phyloP scores from a whole-genome alignment of 2,329 filamentous ascomycete genomes.

The Magnaporthales sp. region DNA sequence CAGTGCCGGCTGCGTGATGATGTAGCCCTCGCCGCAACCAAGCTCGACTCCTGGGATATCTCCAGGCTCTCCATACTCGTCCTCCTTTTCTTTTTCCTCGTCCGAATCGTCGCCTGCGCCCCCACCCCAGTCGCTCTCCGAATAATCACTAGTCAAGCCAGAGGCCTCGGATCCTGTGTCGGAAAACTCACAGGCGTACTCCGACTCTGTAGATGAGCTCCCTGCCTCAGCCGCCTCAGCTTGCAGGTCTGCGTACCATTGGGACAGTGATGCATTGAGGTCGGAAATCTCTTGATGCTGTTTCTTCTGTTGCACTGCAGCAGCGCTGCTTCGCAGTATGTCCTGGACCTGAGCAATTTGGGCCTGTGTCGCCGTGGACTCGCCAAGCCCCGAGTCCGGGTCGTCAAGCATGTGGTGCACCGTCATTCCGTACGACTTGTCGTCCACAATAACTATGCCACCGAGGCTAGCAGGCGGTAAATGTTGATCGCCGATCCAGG shows the following conservation, averaged over 20 bases:
- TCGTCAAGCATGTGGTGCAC: slow-evolving; percentile 94
- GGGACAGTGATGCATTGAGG: slow-evolving; percentile 24
- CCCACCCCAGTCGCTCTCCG: slow-evolving; percentile 27
- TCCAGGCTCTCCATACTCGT: slow-evolving; percentile 51
- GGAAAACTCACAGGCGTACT: slow-evolving; percentile 52
- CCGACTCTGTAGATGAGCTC: slow-evolving; percentile 39
- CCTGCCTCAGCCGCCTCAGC: slow-evolving; percentile 21
- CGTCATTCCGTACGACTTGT: slow-evolving; percentile 83
- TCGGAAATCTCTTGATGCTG: slow-evolving; percentile 12
- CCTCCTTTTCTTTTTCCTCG: slow-evolving; percentile 44
- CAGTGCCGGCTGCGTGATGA: slow-evolving; percentile 84
- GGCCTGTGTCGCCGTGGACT: slow-evolving; percentile 10
- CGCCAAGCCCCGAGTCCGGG: slow-evolving; percentile 30
- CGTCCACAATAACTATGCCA: slow-evolving; percentile 77
- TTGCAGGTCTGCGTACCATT: slow-evolving; percentile 30
- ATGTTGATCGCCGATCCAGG: slow-evolving; percentile 77
- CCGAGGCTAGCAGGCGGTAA: slow-evolving; percentile 87
- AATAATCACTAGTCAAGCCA: slow-evolving; percentile 41
- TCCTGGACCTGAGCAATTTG: slow-evolving; percentile 6
- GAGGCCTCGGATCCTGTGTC: slow-evolving; percentile 49
- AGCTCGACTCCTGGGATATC: slow-evolving; percentile 73
- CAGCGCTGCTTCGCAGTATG: slow-evolving; percentile 15
- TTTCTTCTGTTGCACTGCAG: slow-evolving; percentile 10
- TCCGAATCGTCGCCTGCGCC: slow-evolving; percentile 18
- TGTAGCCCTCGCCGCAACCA: slow-evolving; percentile 66